These are phyloP conservation scores for Sedum album DNA, from an alignment of 164 flowering plant genomes.

Conservation along the genomic window DNA sequence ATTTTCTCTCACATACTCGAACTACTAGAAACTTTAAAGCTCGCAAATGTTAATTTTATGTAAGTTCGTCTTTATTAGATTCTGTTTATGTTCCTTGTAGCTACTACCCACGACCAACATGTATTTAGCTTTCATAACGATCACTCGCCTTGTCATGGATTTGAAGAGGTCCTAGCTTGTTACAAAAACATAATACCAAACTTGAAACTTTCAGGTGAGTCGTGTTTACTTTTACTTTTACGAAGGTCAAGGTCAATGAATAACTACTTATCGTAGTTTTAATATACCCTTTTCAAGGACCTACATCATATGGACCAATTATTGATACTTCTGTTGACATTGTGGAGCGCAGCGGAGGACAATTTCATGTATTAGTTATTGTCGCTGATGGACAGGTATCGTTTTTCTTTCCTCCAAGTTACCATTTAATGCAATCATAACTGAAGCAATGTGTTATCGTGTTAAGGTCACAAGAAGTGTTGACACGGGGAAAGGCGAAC, in stretches of 20 bases:
- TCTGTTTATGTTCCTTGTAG: too few relatives aligned
- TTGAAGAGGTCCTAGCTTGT: slow-evolving; percentile 68
- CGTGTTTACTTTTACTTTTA: too few relatives aligned
- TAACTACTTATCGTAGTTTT: background rate
- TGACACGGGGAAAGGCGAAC: slow-evolving; percentile 23
- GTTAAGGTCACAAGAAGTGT: slow-evolving; percentile 56
- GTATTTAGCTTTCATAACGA: slow-evolving; percentile 69
- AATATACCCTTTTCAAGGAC: slow-evolving; percentile 33
- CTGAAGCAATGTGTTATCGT: background rate
- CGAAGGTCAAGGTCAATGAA: background rate
- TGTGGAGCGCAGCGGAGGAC: slow-evolving; percentile 64
- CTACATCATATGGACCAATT: slow-evolving; percentile 71
- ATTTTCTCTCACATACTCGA: background rate
- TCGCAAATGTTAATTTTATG: background rate
- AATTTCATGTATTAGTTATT: slow-evolving; percentile 61
- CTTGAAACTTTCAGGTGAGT: slow-evolving; percentile 48
- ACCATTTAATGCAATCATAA: background rate
- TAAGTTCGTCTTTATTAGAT: background rate
- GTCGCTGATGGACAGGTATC: slow-evolving; percentile 73
- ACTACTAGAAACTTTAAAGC: background rate
- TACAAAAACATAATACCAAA: slow-evolving; percentile 43
- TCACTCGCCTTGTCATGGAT: slow-evolving; percentile 60
- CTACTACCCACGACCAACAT: slow-evolving; percentile 61
- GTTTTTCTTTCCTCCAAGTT: background rate
- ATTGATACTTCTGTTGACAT: slow-evolving; percentile 65